A percentile compares a stretch with the other conserved stretches of the same genome.
These are phyloP conservation scores for Chalciporus sphaerocephalus DNA, from an alignment of 768 basidiomycete species.

Conservation along the genomic window DNA sequence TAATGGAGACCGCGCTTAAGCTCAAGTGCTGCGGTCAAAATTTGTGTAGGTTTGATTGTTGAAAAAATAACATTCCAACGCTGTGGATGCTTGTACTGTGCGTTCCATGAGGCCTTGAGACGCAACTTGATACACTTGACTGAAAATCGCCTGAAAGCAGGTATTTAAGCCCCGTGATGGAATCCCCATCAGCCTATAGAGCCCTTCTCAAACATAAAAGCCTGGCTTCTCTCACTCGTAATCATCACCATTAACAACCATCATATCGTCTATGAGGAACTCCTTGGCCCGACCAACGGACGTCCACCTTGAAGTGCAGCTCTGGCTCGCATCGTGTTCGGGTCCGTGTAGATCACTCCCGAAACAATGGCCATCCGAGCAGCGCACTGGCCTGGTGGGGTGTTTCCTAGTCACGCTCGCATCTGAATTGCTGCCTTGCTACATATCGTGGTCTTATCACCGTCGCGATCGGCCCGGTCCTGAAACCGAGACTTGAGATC, in stretches of 20 bases:
- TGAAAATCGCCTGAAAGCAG: too few relatives aligned
- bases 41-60: constrained; percentile 5
- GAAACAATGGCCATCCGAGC: not conserved
- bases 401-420: too few relatives aligned
- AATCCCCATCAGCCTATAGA: not conserved
- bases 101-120: not conserved
- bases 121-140: not conserved
- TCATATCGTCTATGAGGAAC: constrained; percentile 37
- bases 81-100: not conserved
- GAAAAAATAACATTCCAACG: not conserved
- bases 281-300: constrained; percentile 12
- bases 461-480: too few relatives aligned
- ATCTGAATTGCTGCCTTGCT: too few relatives aligned
- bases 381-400: too few relatives aligned
- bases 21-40: not conserved
- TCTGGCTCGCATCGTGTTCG: constrained; percentile 8
- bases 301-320: constrained; percentile 5
- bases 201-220: too few relatives aligned
- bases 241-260: constrained; percentile 32
- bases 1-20: constrained; percentile 3
- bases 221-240: not conserved
- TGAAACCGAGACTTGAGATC: too few relatives aligned
- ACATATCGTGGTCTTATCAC: too few relatives aligned
- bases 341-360: not conserved
- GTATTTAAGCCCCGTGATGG: constrained; percentile 9